Percentiles rank a stretch among this genome's conserved stretches.
Conservation (phyloP, 768 basidiomycete genomes). For the Suillus weaverae region DNA sequence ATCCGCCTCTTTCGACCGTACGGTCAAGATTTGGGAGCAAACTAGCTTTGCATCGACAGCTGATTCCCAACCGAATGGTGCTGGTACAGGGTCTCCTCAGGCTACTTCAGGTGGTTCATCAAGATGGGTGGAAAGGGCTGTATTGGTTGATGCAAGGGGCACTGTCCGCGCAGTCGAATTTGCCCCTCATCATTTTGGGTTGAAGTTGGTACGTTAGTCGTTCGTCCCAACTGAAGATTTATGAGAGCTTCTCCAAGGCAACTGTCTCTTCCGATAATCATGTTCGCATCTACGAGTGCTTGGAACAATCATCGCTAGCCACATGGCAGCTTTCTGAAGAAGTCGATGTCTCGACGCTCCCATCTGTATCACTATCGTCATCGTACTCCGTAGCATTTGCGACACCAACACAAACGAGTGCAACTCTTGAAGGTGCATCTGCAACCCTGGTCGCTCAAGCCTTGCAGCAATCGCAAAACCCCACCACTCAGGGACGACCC, state of each 20-base stretch:
- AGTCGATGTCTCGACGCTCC: conserved; percentile 66
- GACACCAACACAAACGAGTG: conserved; percentile 67
- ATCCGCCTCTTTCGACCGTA: conserved; percentile 86
- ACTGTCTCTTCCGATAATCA: conserved; percentile 85
- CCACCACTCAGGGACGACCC: conserved; percentile 34
- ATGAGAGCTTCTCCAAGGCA: conserved; percentile 50
- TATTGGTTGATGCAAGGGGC: conserved; percentile 81
- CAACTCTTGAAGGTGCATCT: conserved; percentile 53
- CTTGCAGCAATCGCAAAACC: conserved; percentile 50
- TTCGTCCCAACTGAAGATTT: background rate
- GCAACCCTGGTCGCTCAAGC: conserved; percentile 66
- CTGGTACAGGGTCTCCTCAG: conserved; percentile 14
- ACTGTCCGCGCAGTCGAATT: conserved; percentile 88
- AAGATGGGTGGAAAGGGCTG: conserved; percentile 73
- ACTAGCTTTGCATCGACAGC: conserved; percentile 32
- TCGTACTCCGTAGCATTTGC: conserved; percentile 60
- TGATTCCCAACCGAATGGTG: conserved; percentile 27
- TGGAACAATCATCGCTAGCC: conserved; percentile 69
- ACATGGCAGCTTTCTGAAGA: conserved; percentile 78
- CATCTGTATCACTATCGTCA: conserved; percentile 40
- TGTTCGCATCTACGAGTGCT: conserved; percentile 87
- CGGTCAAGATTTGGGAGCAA: conserved; percentile 92
- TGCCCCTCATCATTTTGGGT: conserved; percentile 80
- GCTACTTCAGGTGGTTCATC: conserved; percentile 31
- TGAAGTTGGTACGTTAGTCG: conserved; percentile 68